Percentiles rank a stretch among this genome's conserved stretches.
Conservation (phyloP, 2,329 filamentous ascomycete genomes). For the Clarireedia paspali region DNA sequence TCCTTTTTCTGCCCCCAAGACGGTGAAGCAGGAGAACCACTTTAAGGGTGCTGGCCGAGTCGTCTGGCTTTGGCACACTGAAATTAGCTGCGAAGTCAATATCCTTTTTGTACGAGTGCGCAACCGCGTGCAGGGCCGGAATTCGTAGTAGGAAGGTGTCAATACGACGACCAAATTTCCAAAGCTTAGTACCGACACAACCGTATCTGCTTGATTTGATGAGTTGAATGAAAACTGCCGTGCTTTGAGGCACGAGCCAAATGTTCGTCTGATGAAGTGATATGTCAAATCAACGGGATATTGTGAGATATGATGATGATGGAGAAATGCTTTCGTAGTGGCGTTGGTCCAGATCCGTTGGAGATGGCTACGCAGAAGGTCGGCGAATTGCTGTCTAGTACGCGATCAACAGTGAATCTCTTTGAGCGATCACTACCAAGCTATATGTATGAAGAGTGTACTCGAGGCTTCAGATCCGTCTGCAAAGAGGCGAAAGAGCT, state of each 20-base stretch:
- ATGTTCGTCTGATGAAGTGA: slow-evolving; percentile 26
- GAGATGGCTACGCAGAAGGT: background rate
- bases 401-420: background rate
- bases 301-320: slow-evolving; percentile 1
- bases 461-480: background rate
- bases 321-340: slow-evolving; percentile 1
- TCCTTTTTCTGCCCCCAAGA: slow-evolving; percentile 3
- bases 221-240: slow-evolving; percentile 21
- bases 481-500: background rate
- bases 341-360: background rate
- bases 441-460: background rate
- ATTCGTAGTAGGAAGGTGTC: background rate
- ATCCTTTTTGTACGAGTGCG: background rate
- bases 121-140: background rate
- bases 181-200: background rate
- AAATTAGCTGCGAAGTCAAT: background rate
- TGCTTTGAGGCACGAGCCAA: slow-evolving; percentile 25
- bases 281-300: slow-evolving; percentile 9
- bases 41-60: background rate
- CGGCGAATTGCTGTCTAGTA: background rate
- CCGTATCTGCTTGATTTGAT: slow-evolving; percentile 1
- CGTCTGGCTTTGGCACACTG: background rate
- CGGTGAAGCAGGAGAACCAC: background rate
- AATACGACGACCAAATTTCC: background rate
- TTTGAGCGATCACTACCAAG: background rate